Percentiles rank a stretch among this genome's conserved stretches.
These are phyloP conservation scores for Ustilago hordei DNA, from an alignment of 1,284 basidiomycete genomes.

Conservation along the genomic window DNA sequence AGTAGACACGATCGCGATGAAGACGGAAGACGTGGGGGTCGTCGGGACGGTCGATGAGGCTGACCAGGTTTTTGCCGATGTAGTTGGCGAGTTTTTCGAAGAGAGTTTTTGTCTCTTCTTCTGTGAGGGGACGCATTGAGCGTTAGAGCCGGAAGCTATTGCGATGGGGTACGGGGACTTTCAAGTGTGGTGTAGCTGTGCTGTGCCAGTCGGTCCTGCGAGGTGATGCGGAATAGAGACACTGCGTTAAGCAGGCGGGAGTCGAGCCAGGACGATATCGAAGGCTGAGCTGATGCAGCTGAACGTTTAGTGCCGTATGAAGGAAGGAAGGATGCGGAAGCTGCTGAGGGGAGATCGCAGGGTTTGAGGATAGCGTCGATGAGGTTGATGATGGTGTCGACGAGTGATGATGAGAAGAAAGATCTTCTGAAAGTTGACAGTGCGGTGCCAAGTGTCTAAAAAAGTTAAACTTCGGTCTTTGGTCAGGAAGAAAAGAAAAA, in stretches of 20 bases:
- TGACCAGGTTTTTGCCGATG: constrained; percentile 89
- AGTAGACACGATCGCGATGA: constrained; percentile 69
- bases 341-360: too few species aligned
- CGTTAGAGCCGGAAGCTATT: neutral
- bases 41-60: constrained; percentile 68
- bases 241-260: too few species aligned
- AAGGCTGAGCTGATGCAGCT: too few species aligned
- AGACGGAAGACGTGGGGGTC: constrained; percentile 70
- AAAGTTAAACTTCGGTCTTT: constrained; percentile 2
- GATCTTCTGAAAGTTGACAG: neutral
- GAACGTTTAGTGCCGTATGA: too few species aligned
- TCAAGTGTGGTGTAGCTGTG: neutral
- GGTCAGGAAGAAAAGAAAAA: neutral
- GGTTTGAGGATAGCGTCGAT: constrained; percentile 1
- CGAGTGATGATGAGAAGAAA: constrained; percentile 70
- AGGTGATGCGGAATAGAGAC: too few species aligned
- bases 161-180: neutral
- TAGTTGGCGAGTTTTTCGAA: constrained; percentile 93
- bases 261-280: too few species aligned
- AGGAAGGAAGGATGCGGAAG: too few species aligned
- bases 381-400: constrained; percentile 40
- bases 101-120: constrained; percentile 73
- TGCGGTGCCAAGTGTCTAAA: constrained; percentile 3
- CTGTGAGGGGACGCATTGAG: constrained; percentile 69
- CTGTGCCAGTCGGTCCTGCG: neutral